Conservation (phyloP, 1,284 basidiomycete genomes). For the Trichosporon asahii region DNA sequence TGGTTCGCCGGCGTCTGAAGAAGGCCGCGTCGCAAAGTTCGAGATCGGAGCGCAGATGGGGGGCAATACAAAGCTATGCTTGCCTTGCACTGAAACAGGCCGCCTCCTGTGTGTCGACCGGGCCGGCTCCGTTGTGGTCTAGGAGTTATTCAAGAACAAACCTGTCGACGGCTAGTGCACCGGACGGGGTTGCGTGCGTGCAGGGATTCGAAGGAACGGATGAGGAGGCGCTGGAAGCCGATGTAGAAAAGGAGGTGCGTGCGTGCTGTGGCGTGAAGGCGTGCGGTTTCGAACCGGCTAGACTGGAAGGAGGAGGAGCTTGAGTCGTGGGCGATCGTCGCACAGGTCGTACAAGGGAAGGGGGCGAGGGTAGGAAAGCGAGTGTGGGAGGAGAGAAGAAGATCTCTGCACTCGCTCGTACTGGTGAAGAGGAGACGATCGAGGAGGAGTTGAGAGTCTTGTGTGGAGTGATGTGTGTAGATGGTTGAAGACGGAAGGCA, state of each 20-base stretch:
- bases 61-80: background rate
- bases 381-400: background rate
- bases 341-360: background rate
- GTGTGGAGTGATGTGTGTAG: background rate
- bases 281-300: background rate
- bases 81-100: background rate
- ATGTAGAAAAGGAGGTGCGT: background rate
- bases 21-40: background rate
- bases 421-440: too few species aligned
- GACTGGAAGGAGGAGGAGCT: background rate
- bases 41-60: background rate
- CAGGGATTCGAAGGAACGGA: background rate
- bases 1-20: background rate
- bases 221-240: background rate
- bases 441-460: too few species aligned
- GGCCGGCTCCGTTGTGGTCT: background rate
- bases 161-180: background rate
- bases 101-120: background rate
- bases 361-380: background rate
- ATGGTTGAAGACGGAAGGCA: background rate
- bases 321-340: background rate
- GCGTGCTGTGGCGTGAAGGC: conserved; percentile 9
- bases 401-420: background rate
- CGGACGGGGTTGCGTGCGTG: background rate
- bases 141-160: background rate